Percentiles rank a stretch among this genome's conserved stretches.
phyloP scores from a whole-genome alignment of 208 protist species.

The Wallacemonas sp. region DNA sequence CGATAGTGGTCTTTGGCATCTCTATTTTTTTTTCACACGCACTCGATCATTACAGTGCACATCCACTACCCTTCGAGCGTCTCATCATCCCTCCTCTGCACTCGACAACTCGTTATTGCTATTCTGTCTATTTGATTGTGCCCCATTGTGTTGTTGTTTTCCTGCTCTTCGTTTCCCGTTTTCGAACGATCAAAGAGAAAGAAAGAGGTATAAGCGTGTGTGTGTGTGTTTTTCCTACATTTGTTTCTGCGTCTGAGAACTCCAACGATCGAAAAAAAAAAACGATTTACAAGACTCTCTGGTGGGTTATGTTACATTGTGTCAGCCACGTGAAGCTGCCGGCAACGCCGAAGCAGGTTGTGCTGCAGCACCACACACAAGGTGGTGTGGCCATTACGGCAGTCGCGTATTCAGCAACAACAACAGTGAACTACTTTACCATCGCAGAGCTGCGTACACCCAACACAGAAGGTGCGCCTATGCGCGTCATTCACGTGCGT shows the following conservation, averaged over 20 bases:
- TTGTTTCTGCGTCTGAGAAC: neutral
- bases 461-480: slow-evolving; percentile 22
- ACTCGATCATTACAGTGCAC: too few relatives aligned
- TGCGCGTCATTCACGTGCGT: slow-evolving; percentile 34
- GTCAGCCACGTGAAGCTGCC: slow-evolving; percentile 28
- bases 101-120: too few relatives aligned
- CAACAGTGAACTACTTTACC: slow-evolving; percentile 26
- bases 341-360: slow-evolving; percentile 22
- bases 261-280: neutral
- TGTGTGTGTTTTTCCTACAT: too few relatives aligned
- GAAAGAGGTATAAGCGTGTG: too few relatives aligned
- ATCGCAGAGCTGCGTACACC: slow-evolving; percentile 35
- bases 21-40: too few relatives aligned
- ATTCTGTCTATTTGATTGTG: too few relatives aligned
- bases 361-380: slow-evolving; percentile 32
- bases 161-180: too few relatives aligned
- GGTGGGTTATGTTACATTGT: slow-evolving; percentile 33
- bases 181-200: too few relatives aligned
- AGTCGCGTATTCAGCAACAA: slow-evolving; percentile 14
- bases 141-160: too few relatives aligned
- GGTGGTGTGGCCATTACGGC: slow-evolving; percentile 35
- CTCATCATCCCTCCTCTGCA: too few relatives aligned
- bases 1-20: too few relatives aligned
- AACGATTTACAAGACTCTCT: neutral
- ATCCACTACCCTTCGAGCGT: too few relatives aligned